Evolutionary conservation across 257 asterid species (phyloP).

Genomic region (Sherardia arvensis): DNA sequence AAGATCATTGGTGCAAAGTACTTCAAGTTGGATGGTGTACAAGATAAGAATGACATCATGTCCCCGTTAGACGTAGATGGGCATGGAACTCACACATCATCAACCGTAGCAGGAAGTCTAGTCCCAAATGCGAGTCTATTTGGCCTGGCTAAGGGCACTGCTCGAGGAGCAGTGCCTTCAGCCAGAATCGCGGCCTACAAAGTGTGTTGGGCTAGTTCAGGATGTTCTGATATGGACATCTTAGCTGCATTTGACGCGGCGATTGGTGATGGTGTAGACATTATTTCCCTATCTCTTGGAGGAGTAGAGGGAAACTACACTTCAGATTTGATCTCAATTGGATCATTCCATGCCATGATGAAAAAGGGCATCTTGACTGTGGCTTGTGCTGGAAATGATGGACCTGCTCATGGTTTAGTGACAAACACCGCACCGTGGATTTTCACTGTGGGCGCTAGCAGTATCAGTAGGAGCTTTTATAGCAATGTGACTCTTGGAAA

Average conservation of each 20-base stretch:
- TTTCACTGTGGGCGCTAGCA: constrained; percentile 80
- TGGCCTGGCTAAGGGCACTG: constrained; percentile 75
- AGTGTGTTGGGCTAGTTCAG: constrained; percentile 62
- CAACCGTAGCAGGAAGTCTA: constrained; percentile 64
- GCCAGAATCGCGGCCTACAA: constrained; percentile 84
- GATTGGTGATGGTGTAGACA: constrained; percentile 77
- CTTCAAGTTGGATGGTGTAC: constrained; percentile 61
- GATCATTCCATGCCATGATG: constrained; percentile 76
- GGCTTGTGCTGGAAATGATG: constrained; percentile 84
- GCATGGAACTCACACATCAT: constrained; percentile 95
- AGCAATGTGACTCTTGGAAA: constrained; percentile 61
- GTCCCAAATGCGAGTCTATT: constrained; percentile 53
- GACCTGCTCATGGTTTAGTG: constrained; percentile 43
- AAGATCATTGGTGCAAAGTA: constrained; percentile 85
- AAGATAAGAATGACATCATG: constrained; percentile 43
- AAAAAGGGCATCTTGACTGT: constrained; percentile 67
- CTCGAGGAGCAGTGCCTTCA: constrained; percentile 86
- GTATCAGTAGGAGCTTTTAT: constrained; percentile 56
- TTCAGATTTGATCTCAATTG: constrained; percentile 63
- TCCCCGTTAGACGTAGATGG: constrained; percentile 80
- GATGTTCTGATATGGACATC: constrained; percentile 81
- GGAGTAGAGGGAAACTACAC: constrained; percentile 46
- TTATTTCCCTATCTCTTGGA: constrained; percentile 78
- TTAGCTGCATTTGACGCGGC: constrained; percentile 94
- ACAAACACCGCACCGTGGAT: constrained; percentile 87